Evolutionary conservation across 2,329 filamentous ascomycete species (phyloP).

Genomic region (Cytospora chrysosperma): DNA sequence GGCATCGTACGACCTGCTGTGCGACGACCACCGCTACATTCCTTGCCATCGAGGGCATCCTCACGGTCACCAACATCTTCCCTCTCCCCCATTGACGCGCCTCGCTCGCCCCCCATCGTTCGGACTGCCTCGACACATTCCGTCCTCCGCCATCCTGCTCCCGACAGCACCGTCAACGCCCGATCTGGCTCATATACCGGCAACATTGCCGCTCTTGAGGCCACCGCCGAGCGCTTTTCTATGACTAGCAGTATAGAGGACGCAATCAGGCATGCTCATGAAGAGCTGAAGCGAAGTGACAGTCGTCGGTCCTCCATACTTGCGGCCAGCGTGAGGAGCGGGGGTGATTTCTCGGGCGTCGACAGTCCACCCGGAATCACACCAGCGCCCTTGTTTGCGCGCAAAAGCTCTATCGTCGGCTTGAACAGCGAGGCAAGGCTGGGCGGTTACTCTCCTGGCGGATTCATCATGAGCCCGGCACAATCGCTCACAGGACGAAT

Average conservation of each 20-base stretch:
- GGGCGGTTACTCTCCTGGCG: constrained; percentile 69
- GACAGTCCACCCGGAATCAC: constrained; percentile 26
- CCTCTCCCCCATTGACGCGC: constrained; percentile 14
- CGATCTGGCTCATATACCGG: constrained; percentile 61
- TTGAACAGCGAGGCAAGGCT: constrained; percentile 65
- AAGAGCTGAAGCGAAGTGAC: constrained; percentile 68
- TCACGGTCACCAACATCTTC: constrained; percentile 13
- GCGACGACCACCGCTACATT: constrained; percentile 8
- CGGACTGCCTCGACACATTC: constrained; percentile 47
- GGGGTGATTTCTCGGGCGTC: constrained; percentile 32
- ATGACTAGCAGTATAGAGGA: constrained; percentile 74
- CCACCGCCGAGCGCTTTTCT: constrained; percentile 71
- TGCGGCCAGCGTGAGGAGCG: constrained; percentile 43
- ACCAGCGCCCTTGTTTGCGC: constrained; percentile 30
- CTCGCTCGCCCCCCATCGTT: constrained; percentile 43
- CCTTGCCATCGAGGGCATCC: constrained; percentile 18
- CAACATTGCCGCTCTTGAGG: constrained; percentile 73
- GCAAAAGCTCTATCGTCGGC: constrained; percentile 63
- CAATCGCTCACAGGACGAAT: constrained; percentile 59
- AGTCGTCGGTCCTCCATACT: constrained; percentile 64
- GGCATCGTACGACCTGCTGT: constrained; percentile 18
- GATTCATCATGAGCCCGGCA: constrained; percentile 65
- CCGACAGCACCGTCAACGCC: constrained; percentile 53
- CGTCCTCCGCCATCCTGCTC: constrained; percentile 56
- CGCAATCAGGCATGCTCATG: constrained; percentile 71